phyloP scores from a whole-genome alignment of 176 grass and related monocot genomes.

The sorghum (Sorghum bicolor) region DNA sequence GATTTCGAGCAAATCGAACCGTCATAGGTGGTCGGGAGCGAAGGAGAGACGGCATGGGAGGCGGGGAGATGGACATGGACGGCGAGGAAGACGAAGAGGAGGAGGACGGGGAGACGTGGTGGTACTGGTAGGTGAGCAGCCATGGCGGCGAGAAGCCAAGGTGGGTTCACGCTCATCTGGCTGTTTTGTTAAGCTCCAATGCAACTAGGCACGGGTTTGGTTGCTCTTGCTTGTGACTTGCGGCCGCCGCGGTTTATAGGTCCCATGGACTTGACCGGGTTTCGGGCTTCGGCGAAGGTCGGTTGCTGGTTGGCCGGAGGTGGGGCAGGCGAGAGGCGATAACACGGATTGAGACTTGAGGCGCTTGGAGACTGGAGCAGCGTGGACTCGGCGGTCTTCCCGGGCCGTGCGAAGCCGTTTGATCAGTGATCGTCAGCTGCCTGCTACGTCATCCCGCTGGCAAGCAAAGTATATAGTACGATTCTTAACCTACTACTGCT shows the following conservation, averaged over 20 bases:
- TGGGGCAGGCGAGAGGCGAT: neutral
- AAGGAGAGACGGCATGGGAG: too few species aligned
- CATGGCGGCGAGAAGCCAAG: slow-evolving; percentile 3
- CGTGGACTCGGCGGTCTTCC: neutral
- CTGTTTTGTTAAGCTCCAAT: neutral
- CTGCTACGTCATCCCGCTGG: neutral
- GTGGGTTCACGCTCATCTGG: neutral
- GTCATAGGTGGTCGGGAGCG: neutral
- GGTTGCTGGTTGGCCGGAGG: neutral
- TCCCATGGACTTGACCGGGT: neutral
- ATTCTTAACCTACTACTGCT: neutral
- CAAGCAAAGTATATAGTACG: too few species aligned
- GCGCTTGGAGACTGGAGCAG: neutral
- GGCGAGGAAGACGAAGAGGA: too few species aligned
- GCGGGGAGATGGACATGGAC: too few species aligned
- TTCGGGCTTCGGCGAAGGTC: neutral
- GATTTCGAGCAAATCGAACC: neutral
- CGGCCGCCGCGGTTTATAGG: slow-evolving; percentile 2
- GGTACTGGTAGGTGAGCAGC: neutral
- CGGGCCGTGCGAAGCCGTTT: neutral
- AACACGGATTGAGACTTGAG: neutral
- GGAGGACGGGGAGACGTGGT: neutral
- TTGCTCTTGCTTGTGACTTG: neutral
- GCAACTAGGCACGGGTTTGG: neutral
- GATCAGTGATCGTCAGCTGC: neutral